A percentile compares a stretch with the other conserved stretches of the same genome.
These are phyloP conservation scores for Ustulina deusta DNA, from an alignment of 2,329 filamentous ascomycete genomes.

Conservation along the genomic window DNA sequence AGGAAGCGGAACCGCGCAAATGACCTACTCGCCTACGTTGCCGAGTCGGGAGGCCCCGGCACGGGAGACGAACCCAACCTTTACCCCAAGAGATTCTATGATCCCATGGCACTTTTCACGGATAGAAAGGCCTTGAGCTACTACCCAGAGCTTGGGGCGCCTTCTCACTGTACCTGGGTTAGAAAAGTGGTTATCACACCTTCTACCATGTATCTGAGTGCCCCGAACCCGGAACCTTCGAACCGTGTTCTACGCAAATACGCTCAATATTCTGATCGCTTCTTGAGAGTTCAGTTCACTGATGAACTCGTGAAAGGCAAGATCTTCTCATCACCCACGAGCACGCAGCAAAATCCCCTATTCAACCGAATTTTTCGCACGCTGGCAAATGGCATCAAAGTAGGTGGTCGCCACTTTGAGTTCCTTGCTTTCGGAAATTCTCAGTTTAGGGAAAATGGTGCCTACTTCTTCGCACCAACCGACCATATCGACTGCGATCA, in stretches of 20 bases:
- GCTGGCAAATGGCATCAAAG: conserved; percentile 80
- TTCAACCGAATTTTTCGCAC: conserved; percentile 80
- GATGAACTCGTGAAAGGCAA: conserved; percentile 77
- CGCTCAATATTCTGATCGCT: conserved; percentile 76
- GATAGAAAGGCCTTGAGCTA: conserved; percentile 63
- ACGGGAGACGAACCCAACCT: conserved; percentile 30
- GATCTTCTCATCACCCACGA: conserved; percentile 67
- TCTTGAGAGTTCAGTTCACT: conserved; percentile 88
- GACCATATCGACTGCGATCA: conserved; percentile 74
- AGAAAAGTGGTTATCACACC: conserved; percentile 86
- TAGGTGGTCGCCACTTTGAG: conserved; percentile 85
- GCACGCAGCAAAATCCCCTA: conserved; percentile 72
- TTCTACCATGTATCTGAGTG: conserved; percentile 81
- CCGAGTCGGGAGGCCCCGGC: conserved; percentile 57
- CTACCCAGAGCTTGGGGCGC: conserved; percentile 65
- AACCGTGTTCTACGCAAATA: conserved; percentile 87
- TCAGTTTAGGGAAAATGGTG: conserved; percentile 90
- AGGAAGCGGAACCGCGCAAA: conserved; percentile 63
- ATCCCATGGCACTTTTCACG: conserved; percentile 80
- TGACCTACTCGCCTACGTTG: conserved; percentile 79
- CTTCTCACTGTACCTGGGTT: conserved; percentile 78
- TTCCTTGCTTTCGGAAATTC: conserved; percentile 97
- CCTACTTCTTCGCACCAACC: conserved; percentile 89
- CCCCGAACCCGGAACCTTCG: conserved; percentile 84
- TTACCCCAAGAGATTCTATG: conserved; percentile 68